Evolutionary conservation across 768 basidiomycete species (phyloP).

Genomic region (Leccinum barrowsii): DNA sequence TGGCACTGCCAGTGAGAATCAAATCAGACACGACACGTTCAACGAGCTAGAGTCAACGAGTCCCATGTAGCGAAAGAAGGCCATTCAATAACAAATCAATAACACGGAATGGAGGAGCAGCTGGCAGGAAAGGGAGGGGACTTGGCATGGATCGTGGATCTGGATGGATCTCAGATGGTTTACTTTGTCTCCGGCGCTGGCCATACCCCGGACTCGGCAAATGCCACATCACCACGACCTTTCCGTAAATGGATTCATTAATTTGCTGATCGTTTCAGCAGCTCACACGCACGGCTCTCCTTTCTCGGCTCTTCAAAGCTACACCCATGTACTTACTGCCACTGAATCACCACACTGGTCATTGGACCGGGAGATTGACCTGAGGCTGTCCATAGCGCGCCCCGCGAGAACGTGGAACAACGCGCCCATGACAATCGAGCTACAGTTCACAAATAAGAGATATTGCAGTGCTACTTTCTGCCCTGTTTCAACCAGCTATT

Average conservation of each 20-base stretch:
- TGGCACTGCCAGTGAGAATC: not conserved
- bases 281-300: not conserved
- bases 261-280: not conserved
- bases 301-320: conserved; percentile 4
- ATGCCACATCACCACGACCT: conserved; percentile 15
- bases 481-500: not conserved
- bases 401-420: not conserved
- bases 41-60: not conserved
- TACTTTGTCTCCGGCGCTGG: conserved; percentile 31
- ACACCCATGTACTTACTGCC: conserved; percentile 14
- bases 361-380: not conserved
- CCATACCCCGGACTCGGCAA: conserved; percentile 31
- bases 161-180: conserved; percentile 30
- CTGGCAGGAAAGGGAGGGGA: not conserved
- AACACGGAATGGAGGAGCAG: conserved; percentile 3
- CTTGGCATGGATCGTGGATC: conserved; percentile 16
- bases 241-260: not conserved
- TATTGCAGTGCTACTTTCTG: not conserved
- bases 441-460: too few species aligned
- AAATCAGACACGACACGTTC: not conserved
- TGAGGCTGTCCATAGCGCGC: not conserved
- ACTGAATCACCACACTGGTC: not conserved
- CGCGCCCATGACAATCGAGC: not conserved
- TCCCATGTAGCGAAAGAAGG: not conserved
- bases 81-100: not conserved